Evolutionary conservation across 2,329 filamentous ascomycete genomes (phyloP), one percentile per base, ranked within the genome.

Genomic region (Truncatella angustata): DNA sequence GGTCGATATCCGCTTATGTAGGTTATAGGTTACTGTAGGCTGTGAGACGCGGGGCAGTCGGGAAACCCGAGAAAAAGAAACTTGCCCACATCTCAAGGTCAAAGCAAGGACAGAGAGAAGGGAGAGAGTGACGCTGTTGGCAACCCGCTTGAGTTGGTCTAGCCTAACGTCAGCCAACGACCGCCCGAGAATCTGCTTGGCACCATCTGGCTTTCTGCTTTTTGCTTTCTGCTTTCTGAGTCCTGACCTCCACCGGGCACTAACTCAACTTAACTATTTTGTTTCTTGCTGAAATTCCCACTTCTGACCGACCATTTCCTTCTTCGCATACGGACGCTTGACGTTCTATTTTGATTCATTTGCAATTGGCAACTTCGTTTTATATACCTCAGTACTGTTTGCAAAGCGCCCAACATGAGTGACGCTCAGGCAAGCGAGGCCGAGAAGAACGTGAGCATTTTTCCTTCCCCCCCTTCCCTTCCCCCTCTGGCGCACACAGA

Each of bases 381-480:
- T n/a, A n/a, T n/a, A n/a, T n/a, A n/a, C n/a, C n/a, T n/a, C n/a
- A n/a, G 37, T 36, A 42, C 43, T 34, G 26, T 32, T 23, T 32
- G 47, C 24, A 44, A 48, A 57, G 51, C 58, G 61, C 71, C 73
- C 82, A 92, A 77, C 66, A 96, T 96, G 91, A 92, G 88, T 79
- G 86, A 91, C 76, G 79, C 87, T 68, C 85, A 90, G 76, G 84
- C 85, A 72, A 92, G 87, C 77, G 94, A 97, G 76, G 93, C 93
- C 64, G 94, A 99, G 84, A 97, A 97, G 85, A 99, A 97, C 75
- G 82, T 85, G 79, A 76, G 46, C 39, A n/a, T 39, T 34, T 43
- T 35, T 24, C 42, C 14, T 21, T 40, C 40, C 36, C 45, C 30
- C 44, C 43, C 42, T 37, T 36, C 14, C 45, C 45, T 24, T 36